Base-by-base conservation (phyloP, 2,329 filamentous ascomycete genomes). In the Penicillium sp. region DNA sequence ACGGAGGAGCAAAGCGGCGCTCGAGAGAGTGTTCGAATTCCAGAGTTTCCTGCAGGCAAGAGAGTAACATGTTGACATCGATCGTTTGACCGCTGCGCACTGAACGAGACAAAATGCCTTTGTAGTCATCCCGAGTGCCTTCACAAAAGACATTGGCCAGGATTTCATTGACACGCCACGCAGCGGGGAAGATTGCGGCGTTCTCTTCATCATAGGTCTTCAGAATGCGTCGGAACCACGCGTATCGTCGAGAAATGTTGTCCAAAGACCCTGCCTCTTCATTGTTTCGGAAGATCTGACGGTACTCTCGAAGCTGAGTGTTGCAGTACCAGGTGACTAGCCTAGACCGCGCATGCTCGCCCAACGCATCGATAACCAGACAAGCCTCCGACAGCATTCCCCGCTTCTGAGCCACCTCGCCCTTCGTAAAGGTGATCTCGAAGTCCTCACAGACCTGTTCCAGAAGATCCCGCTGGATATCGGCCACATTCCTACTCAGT, bases 401-500 rank as follows among this genome's bases (percentile, higher is more conserved):
- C 64, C 85, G 87, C 64, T 87, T 87, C 56, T 85, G 80, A 3
- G 81, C 80, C 14, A 96, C 87, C 75, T 98, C 93, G 22, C 87
- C 88, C 75, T 93, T 96, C 21, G 93, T 89, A 75, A 98, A 99
- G 0, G 90, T 90, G 57, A 97, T 84, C 79, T 99, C 95, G 71
- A 99, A 99, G 75, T 99, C 95, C 76, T 98, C 95, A 73, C 95
- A 99, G n/a, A 99, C 89, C 76, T 99, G 95, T 78, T 99, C 95
- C 56, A 97, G 79, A 57, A 99, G 78, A 74, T 97, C 93, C 58
- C 93, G 82, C 78, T 99, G 95, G 62, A 99, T 82, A 67, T 98
- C 95, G 6, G 92, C 89, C 35, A 99, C 95, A 68, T 96, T 96
- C 51, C 91, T 87, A 71, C 91, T 96, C 61, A 99, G 81, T 0